Conservation (phyloP, 176 grass and related monocot species). For the Rhynchospora tenuis region DNA sequence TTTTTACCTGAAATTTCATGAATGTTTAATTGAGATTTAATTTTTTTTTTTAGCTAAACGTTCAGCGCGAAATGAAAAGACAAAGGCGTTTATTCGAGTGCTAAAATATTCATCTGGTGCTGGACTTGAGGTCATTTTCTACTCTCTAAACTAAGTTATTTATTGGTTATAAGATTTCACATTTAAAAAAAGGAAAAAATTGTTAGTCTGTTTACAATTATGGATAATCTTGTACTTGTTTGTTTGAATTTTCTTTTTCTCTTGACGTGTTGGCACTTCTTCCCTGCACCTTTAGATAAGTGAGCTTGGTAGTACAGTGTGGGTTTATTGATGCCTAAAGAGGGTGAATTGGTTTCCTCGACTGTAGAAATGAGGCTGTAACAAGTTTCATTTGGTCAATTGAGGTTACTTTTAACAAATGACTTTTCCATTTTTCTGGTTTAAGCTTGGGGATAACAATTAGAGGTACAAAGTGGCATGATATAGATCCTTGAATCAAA, state of each 20-base stretch:
- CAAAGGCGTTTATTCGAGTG: constrained; percentile 84
- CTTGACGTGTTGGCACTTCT: too few relatives aligned
- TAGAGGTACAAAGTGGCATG: not conserved
- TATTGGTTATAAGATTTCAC: not conserved
- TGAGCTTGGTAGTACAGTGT: too few relatives aligned
- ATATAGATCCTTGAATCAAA: not conserved
- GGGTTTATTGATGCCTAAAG: too few relatives aligned
- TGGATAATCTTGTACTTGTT: too few relatives aligned
- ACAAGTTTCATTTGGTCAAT: not conserved
- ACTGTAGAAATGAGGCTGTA: not conserved
- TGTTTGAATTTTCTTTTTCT: too few relatives aligned
- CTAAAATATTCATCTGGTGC: constrained; percentile 97
- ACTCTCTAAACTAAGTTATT: not conserved
- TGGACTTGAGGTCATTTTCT: constrained; percentile 83
- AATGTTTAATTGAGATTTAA: constrained; percentile 4
- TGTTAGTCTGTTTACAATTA: too few relatives aligned
- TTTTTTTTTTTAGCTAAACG: constrained; percentile 69
- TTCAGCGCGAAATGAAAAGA: constrained; percentile 52
- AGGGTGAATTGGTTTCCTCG: too few relatives aligned
- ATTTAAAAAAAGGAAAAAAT: not conserved
- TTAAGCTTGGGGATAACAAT: not conserved
- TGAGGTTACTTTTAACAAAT: not conserved
- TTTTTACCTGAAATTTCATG: not conserved
- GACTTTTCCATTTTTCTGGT: not conserved
- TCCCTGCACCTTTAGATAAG: too few relatives aligned